Evolutionary conservation across 2,329 filamentous ascomycete genomes (phyloP).

Genomic region (Cordyceps cicadae): DNA sequence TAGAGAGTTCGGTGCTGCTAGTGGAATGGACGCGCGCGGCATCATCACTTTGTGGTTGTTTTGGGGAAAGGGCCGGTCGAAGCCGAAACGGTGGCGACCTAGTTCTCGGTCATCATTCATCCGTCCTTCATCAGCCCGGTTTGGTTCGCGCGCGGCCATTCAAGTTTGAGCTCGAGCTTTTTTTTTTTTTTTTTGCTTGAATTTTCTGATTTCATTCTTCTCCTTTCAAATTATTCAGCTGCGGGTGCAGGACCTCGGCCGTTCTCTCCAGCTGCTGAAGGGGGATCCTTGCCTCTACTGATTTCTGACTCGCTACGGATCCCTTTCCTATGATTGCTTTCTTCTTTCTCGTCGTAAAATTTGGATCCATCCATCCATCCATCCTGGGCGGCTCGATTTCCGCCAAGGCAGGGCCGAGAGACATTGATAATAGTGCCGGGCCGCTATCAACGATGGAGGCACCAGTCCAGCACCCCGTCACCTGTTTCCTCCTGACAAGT

Average conservation of each 20-base stretch:
- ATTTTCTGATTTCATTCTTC: too few relatives aligned
- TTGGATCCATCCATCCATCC: background rate
- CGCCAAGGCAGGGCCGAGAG: background rate
- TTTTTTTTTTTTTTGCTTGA: too few relatives aligned
- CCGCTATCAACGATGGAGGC: background rate
- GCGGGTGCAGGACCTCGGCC: too few relatives aligned
- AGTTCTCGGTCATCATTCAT: too few relatives aligned
- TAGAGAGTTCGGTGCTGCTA: background rate
- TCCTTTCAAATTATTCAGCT: too few relatives aligned
- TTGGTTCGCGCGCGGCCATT: background rate
- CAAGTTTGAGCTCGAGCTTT: too few relatives aligned
- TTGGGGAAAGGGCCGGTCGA: background rate
- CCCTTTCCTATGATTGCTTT: too few relatives aligned
- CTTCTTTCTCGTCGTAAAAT: too few relatives aligned
- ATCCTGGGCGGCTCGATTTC: background rate
- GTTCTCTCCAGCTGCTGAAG: too few relatives aligned
- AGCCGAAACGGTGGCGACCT: constrained; percentile 5
- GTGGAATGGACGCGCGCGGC: constrained; percentile 6
- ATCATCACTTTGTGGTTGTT: background rate
- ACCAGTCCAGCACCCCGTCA: too few relatives aligned
- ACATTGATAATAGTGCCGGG: background rate
- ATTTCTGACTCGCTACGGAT: too few relatives aligned
- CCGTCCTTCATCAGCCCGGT: background rate
- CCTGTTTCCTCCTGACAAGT: background rate
- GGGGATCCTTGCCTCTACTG: too few relatives aligned